Base-by-base conservation (phyloP, 768 basidiomycete species). In the Mycena filopes region DNA sequence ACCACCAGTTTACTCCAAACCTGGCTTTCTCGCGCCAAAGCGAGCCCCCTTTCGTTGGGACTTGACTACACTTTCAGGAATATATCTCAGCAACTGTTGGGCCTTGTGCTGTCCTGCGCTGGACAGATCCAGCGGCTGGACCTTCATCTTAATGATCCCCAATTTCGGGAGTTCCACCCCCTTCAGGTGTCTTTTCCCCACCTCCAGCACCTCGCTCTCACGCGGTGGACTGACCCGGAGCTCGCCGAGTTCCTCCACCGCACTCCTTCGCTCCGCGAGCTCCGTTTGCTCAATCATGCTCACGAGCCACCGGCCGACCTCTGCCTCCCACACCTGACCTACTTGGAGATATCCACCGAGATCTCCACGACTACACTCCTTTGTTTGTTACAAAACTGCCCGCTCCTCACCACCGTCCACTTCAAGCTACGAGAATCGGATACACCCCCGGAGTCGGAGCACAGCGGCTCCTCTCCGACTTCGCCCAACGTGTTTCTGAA, bases 1-100 rank as follows among this genome's bases (percentile, higher is more conserved):
- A 15, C 10, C 21, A 16, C 15, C 21, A 31, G 33, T 28, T 29
- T 58, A 8, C 21, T 58, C 4, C 45, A 25, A 36, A 58, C 43
- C 20, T 51, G 59, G 59, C 21, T 50, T 33, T 42, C 38, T 15
- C 59, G 59, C 29, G 59, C 59, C 20, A 51, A 42, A 15, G 42
- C n/a, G 6, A 16, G 18, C 23, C 59, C 41, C 2, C 20, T 53
- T 20, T 60, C 59, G 2, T 25, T 60, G 21, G 50, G 49, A 29
- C 29, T 60, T 9, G 26, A 36, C 18, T 16, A 4, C 12, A 7
- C 0, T 6, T n/a, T 1, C 2, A 47, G n/a, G 7, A n/a, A 0
- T 2, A 15, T 41, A 9, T 33, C 61, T 2, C 7, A 15, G 26
- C 21, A 13, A 16, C 13, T 63, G 21, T 2, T 55, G 33, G 25